Evolutionary conservation across 129 eudicot genomes (phyloP).

Genomic region (carrot (Daucus carota)): DNA sequence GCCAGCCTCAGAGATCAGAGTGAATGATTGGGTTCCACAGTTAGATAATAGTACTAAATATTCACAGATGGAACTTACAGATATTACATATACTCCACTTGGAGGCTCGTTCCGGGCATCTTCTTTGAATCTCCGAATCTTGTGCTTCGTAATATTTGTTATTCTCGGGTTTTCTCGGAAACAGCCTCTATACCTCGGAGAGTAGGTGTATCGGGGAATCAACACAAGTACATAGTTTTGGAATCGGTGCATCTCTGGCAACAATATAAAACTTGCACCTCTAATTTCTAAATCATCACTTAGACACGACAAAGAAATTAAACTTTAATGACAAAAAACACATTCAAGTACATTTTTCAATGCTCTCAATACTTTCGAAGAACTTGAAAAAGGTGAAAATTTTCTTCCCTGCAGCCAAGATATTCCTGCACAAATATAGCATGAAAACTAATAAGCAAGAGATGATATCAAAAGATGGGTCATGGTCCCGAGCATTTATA

Average conservation of each 20-base stretch:
- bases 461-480: no score
- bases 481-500: no score
- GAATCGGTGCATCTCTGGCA: not conserved
- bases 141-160: no score
- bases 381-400: not conserved
- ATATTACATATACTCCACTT: not conserved
- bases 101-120: not conserved
- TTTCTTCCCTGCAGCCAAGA: not conserved
- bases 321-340: not conserved
- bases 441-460: not conserved
- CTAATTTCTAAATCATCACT: not conserved
- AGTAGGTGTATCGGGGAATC: not conserved
- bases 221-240: not conserved
- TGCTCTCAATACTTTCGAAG: not conserved
- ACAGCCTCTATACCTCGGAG: no score
- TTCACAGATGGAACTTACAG: not conserved
- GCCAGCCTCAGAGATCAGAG: not conserved
- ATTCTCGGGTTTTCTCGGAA: no score
- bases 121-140: no score
- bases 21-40: slow-evolving; percentile 2
- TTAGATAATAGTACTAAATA: not conserved
- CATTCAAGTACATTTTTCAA: not conserved
- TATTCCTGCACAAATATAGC: not conserved
- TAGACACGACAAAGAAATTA: not conserved
- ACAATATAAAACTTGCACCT: not conserved